Evolutionary conservation across 495 filamentous ascomycete species (phyloP).

Genomic region (Aspergillus kassunensis): DNA sequence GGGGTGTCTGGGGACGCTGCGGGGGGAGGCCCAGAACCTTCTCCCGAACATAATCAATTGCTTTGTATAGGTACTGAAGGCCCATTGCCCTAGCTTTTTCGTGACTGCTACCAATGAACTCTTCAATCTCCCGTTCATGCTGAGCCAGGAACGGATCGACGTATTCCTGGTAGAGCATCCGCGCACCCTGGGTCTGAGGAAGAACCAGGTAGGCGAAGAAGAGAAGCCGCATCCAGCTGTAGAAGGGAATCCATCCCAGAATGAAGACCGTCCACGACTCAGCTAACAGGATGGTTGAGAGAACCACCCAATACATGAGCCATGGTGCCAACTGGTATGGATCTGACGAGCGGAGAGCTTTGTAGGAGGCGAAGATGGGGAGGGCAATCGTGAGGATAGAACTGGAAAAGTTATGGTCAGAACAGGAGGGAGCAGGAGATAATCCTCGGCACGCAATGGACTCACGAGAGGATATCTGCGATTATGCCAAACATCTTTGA

Average conservation of each 20-base stretch:
- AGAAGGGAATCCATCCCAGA: conserved; percentile 89
- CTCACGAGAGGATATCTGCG: conserved; percentile 76
- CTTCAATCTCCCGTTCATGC: conserved; percentile 87
- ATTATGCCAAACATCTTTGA: conserved; percentile 73
- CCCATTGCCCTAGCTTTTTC: conserved; percentile 76
- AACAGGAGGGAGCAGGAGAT: background rate
- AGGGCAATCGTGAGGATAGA: conserved; percentile 90
- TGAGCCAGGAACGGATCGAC: conserved; percentile 83
- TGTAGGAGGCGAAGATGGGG: conserved; percentile 96
- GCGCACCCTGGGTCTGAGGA: conserved; percentile 92
- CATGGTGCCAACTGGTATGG: conserved; percentile 92
- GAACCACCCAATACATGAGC: conserved; percentile 98
- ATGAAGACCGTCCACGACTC: conserved; percentile 87
- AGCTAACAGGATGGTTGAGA: conserved; percentile 73
- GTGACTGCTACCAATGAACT: conserved; percentile 76
- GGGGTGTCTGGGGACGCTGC: conserved; percentile 46
- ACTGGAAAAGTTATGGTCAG: conserved; percentile 28
- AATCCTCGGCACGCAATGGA: conserved; percentile 15
- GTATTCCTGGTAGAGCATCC: conserved; percentile 75
- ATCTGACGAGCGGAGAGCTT: conserved; percentile 89
- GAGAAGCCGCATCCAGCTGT: conserved; percentile 82
- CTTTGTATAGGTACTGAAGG: conserved; percentile 73
- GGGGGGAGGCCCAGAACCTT: conserved; percentile 68
- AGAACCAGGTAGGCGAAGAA: conserved; percentile 94
- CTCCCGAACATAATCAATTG: conserved; percentile 69